Evolutionary conservation across 2,329 filamentous ascomycete species (phyloP).

Genomic region (Penicillium sp.): DNA sequence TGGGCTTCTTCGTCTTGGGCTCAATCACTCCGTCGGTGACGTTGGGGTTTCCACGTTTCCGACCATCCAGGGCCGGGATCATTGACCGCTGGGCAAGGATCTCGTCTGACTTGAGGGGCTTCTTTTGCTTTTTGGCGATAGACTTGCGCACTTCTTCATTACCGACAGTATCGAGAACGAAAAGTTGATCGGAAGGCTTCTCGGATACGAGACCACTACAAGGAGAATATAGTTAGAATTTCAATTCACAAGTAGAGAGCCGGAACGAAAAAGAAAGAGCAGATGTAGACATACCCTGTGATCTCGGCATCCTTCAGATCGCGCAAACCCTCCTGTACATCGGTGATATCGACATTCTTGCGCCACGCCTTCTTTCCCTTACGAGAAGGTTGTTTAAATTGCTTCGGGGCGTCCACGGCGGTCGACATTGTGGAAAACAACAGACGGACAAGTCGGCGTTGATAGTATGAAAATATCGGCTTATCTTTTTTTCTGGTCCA

Average conservation of each 20-base stretch:
- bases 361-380: conserved; percentile 99
- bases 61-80: conserved; percentile 65
- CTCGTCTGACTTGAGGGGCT: conserved; percentile 79
- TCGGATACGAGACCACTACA: conserved; percentile 74
- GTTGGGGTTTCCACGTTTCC: conserved; percentile 65
- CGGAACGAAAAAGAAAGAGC: not conserved
- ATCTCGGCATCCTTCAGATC: conserved; percentile 83
- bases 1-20: conserved; percentile 60
- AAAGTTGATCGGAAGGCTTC: conserved; percentile 72
- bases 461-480: conserved; percentile 11
- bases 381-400: conserved; percentile 78
- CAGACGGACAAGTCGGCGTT: conserved; percentile 1
- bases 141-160: conserved; percentile 58
- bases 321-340: conserved; percentile 73
- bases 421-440: conserved; percentile 27
- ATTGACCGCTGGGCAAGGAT: conserved; percentile 79
- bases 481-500: conserved; percentile 22
- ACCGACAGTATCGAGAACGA: conserved; percentile 69
- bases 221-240: conserved; percentile 9
- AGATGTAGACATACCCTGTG: conserved; percentile 54
- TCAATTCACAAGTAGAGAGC: conserved; percentile 3
- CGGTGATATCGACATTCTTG: conserved; percentile 90
- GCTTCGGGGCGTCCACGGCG: conserved; percentile 55
- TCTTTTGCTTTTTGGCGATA: conserved; percentile 64
- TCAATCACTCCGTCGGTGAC: conserved; percentile 65